phyloP scores from a whole-genome alignment of 148 eudicot species.

The Chenopodium quinoa region DNA sequence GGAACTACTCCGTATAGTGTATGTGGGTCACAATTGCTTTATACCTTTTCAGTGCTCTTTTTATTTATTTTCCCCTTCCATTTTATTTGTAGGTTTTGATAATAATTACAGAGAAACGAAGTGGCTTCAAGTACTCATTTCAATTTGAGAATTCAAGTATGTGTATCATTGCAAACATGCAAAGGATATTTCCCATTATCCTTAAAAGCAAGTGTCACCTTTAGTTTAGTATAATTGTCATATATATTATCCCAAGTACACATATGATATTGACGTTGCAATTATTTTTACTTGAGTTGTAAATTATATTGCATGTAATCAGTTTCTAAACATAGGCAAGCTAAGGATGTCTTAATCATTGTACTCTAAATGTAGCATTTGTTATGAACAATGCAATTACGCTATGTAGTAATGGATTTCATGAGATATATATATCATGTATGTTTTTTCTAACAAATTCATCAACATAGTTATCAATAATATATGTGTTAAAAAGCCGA shows the following conservation, averaged over 20 bases:
- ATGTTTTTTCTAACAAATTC: too few relatives aligned
- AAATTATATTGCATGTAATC: conserved; percentile 9
- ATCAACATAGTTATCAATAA: too few relatives aligned
- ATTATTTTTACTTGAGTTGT: conserved; percentile 20
- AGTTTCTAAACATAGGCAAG: neutral
- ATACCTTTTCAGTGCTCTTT: neutral
- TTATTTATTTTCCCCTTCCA: neutral
- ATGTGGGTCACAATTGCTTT: too few relatives aligned
- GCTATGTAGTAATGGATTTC: neutral
- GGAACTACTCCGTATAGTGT: too few relatives aligned
- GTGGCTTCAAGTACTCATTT: conserved; percentile 4
- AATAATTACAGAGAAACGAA: conserved; percentile 15
- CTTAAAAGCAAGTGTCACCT: neutral
- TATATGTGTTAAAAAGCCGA: too few relatives aligned
- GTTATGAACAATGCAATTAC: neutral
- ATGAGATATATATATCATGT: too few relatives aligned
- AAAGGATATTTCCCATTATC: neutral
- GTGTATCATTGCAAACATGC: conserved; percentile 21
- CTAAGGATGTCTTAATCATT: conserved; percentile 16
- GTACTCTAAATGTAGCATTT: neutral
- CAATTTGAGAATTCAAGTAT: conserved; percentile 14
- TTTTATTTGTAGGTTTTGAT: neutral
- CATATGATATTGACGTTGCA: neutral
- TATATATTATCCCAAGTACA: neutral
- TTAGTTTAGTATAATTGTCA: too few relatives aligned